Evolutionary conservation across 106 monocot species (phyloP), one percentile per base, ranked within the genome.

Genomic region (Apostasia shenzhenica): DNA sequence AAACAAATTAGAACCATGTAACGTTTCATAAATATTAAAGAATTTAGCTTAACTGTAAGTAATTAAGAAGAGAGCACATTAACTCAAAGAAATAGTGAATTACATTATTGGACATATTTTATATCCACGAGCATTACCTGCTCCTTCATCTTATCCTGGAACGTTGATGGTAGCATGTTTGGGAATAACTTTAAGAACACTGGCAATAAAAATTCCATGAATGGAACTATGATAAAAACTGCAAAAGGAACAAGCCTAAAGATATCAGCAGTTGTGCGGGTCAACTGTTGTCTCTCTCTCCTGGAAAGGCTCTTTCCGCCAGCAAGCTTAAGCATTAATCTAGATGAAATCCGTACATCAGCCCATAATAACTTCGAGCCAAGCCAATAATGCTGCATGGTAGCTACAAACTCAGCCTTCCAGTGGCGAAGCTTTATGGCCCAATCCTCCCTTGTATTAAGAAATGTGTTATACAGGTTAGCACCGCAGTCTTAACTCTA

Each of bases 141-240:
- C 77, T 92, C 92, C 77, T 97, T 97, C 95, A 97, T 84, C 82
- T 92, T 97, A 75, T 97, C 95, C 72, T 97, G 95, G 60, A 97
- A 97, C 51, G 95, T 97, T 2, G 95, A 97, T 14, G 95, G 95
- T 41, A 97, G 64, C 95, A 97, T 92, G 75, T 89, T 97, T n/a
- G 95, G 95, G 45, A 97, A 97, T 50, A 97, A 8, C 49, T 86
- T 92, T 52, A 97, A 63, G 72, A 92, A 89, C 61, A 97, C 89
- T 39, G 95, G 95, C 61, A 97, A 72, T 66, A 97, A 79, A 65
- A 97, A 92, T 72, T 97, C 95, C 95, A 97, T 92, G 72, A 97
- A 97, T 45, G 95, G 95, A 51, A 97, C 91, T 64, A 97, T 85
- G 58, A 97, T 84, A 77, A 97, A 97, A 69, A 97, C 86, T 51